Conservation (phyloP, 2,329 filamentous ascomycete genomes). For the Alternaria brassicae region DNA sequence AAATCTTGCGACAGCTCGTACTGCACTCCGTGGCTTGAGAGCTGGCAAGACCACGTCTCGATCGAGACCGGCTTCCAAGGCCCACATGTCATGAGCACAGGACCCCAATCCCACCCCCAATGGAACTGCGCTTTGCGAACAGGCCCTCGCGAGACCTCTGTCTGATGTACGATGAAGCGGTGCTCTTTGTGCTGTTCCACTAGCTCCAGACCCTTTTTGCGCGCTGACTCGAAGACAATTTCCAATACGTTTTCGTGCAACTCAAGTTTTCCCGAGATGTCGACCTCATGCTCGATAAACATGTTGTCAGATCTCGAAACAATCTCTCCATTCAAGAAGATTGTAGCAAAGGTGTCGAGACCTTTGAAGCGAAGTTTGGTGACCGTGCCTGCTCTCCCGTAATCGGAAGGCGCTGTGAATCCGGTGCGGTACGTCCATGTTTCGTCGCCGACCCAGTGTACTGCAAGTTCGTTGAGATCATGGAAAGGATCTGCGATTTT, state of each 20-base stretch:
- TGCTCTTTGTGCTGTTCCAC: constrained; percentile 63
- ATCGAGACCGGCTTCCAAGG: constrained; percentile 74
- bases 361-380: constrained; percentile 66
- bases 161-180: constrained; percentile 52
- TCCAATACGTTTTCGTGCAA: constrained; percentile 56
- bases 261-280: constrained; percentile 55
- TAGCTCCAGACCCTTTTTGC: constrained; percentile 59
- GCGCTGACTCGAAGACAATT: constrained; percentile 64
- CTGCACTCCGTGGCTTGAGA: constrained; percentile 70
- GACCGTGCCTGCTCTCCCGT: constrained; percentile 31
- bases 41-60: constrained; percentile 70
- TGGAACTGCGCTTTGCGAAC: constrained; percentile 61
- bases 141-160: constrained; percentile 59
- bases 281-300: constrained; percentile 65
- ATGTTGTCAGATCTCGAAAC: constrained; percentile 68
- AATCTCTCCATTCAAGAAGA: constrained; percentile 60
- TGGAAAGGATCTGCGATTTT: constrained; percentile 59
- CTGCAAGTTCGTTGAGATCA: constrained; percentile 58
- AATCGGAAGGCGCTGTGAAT: constrained; percentile 42
- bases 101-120: constrained; percentile 61
- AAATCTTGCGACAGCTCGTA: constrained; percentile 58
- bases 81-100: constrained; percentile 56
- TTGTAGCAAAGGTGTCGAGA: constrained; percentile 68
- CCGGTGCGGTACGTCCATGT: constrained; percentile 54
- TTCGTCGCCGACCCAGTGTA: constrained; percentile 58